A percentile compares a stretch with the other conserved stretches of the same genome.
These are phyloP conservation scores for Leptomonas pyrrhocoris DNA, from an alignment of 208 protist species.

Conservation along the genomic window DNA sequence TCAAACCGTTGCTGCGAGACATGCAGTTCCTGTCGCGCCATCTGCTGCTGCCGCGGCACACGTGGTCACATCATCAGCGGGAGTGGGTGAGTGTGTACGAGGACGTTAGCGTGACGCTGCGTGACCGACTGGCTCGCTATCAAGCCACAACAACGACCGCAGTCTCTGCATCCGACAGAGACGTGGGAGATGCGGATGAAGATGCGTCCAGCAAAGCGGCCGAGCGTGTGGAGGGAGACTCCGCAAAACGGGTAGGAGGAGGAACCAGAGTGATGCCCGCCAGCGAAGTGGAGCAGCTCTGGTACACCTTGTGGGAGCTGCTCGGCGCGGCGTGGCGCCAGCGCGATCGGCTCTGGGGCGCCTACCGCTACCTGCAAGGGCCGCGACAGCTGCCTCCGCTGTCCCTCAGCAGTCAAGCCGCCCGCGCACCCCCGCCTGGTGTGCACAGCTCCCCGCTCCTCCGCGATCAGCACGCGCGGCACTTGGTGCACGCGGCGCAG, in stretches of 20 bases:
- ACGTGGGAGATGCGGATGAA: not conserved
- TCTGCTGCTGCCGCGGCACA: slow-evolving; percentile 54
- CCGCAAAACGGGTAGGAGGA: not conserved
- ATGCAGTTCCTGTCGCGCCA: slow-evolving; percentile 48
- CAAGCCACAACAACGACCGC: slow-evolving; percentile 11
- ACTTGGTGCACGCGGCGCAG: slow-evolving; percentile 1
- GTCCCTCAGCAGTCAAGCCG: slow-evolving; percentile 16
- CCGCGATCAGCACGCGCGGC: slow-evolving; percentile 22
- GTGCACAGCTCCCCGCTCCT: slow-evolving; percentile 22
- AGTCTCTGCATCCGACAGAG: not conserved
- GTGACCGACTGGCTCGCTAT: slow-evolving; percentile 55
- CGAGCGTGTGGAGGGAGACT: not conserved
- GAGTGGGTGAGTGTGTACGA: slow-evolving; percentile 72
- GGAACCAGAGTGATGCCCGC: slow-evolving; percentile 14
- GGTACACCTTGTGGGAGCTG: slow-evolving; percentile 58
- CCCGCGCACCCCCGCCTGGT: slow-evolving; percentile 16
- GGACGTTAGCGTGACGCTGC: slow-evolving; percentile 58
- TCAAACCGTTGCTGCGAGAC: slow-evolving; percentile 56
- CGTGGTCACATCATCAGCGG: slow-evolving; percentile 57
- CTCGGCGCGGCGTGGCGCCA: slow-evolving; percentile 77
- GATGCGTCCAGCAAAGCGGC: not conserved
- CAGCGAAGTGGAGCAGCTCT: slow-evolving; percentile 41
- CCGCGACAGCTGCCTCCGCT: slow-evolving; percentile 22
- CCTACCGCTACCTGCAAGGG: slow-evolving; percentile 39
- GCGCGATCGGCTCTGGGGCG: slow-evolving; percentile 61